phyloP scores from a whole-genome alignment of 495 filamentous ascomycete species.

The Penicillium ucsense region DNA sequence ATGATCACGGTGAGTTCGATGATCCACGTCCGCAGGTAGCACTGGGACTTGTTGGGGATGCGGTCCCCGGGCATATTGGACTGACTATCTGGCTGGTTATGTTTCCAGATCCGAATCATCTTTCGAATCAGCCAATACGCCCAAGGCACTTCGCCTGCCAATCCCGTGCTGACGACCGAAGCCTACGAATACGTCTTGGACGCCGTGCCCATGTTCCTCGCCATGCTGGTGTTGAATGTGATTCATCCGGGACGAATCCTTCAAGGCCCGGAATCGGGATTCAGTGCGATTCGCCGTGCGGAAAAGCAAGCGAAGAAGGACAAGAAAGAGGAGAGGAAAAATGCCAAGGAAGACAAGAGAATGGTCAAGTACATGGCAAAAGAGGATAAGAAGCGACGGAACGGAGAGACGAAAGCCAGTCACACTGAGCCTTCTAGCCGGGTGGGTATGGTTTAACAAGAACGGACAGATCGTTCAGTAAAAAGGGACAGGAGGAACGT shows the following conservation, averaged over 20 bases:
- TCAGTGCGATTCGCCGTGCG: not conserved
- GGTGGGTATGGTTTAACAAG: too few relatives aligned
- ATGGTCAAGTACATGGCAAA: not conserved
- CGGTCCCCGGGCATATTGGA: not conserved
- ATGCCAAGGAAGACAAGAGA: constrained; percentile 4
- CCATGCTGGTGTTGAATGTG: constrained; percentile 35
- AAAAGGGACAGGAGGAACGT: too few relatives aligned
- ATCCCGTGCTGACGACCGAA: constrained; percentile 43
- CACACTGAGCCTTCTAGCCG: too few relatives aligned
- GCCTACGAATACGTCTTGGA: constrained; percentile 46
- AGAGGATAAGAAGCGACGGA: constrained; percentile 1
- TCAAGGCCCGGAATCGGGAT: constrained; percentile 25
- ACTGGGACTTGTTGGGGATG: constrained; percentile 8
- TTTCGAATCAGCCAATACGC: constrained; percentile 51
- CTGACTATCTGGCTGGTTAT: not conserved
- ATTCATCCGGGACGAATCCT: constrained; percentile 46
- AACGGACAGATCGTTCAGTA: too few relatives aligned
- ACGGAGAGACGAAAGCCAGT: not conserved
- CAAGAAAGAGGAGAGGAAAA: constrained; percentile 7
- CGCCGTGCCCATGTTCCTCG: constrained; percentile 46
- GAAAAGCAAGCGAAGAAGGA: constrained; percentile 4
- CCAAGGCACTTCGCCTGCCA: constrained; percentile 22
- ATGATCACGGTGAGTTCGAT: constrained; percentile 44
- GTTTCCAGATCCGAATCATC: constrained; percentile 28
- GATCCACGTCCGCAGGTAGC: not conserved